phyloP scores from a whole-genome alignment of 208 protist genomes.

The Pavlovales sp. region DNA sequence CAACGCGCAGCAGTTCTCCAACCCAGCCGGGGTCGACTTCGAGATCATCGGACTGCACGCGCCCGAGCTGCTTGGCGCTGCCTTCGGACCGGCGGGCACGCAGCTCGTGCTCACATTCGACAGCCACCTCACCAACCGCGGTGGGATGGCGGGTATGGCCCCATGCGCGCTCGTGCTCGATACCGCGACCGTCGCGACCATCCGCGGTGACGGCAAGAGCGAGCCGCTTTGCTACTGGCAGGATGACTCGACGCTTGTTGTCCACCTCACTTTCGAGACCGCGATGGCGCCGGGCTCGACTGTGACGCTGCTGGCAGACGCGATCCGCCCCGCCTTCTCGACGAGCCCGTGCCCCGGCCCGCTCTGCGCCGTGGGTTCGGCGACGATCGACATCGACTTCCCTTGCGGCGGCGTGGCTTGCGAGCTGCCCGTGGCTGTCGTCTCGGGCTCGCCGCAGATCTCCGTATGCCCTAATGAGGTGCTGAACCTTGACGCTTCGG shows the following conservation, averaged over 20 bases:
- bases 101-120: neutral
- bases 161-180: conserved; percentile 3
- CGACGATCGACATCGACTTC: neutral
- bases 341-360: neutral
- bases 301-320: neutral
- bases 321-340: neutral
- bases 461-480: neutral
- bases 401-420: neutral
- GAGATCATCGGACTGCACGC: no score
- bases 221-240: neutral
- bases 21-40: no score
- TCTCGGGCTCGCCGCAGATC: neutral
- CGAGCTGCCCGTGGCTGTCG: neutral
- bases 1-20: no score
- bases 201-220: neutral
- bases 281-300: neutral
- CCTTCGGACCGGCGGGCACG: neutral
- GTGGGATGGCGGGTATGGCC: neutral
- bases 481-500: neutral
- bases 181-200: neutral
- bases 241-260: neutral
- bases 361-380: neutral
- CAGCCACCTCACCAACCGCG: conserved; percentile 13
- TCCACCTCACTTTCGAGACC: neutral
- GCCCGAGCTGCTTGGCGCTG: neutral